These are phyloP conservation scores for Trametes maxima DNA, from an alignment of 768 basidiomycete species.

Conservation along the genomic window DNA sequence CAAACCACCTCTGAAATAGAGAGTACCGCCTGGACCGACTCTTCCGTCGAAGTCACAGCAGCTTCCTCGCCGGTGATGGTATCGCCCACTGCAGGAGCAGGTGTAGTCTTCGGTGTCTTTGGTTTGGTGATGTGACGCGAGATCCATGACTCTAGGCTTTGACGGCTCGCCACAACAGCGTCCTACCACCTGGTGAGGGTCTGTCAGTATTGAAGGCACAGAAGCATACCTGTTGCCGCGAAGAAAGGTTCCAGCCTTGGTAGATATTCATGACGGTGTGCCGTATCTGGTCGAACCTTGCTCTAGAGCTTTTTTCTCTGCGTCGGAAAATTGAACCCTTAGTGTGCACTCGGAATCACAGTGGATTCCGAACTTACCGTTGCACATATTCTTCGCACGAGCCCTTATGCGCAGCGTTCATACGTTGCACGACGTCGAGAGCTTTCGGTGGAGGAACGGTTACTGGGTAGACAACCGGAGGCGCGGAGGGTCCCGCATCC, in stretches of 20 bases:
- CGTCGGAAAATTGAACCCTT: too few relatives aligned
- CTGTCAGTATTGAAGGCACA: background rate
- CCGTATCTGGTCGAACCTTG: slow-evolving; percentile 52
- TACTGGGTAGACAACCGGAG: background rate
- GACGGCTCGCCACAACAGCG: slow-evolving; percentile 59
- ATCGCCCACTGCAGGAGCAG: background rate
- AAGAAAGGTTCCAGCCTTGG: slow-evolving; percentile 57
- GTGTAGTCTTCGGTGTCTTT: slow-evolving; percentile 23
- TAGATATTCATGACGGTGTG: slow-evolving; percentile 62
- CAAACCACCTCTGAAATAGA: slow-evolving; percentile 58
- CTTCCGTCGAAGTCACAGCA: background rate
- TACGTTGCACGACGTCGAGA: slow-evolving; percentile 48
- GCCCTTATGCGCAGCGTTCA: slow-evolving; percentile 59
- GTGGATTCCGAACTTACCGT: slow-evolving; percentile 11
- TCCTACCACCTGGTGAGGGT: slow-evolving; percentile 42
- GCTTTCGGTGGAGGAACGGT: slow-evolving; percentile 49
- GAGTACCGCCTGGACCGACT: background rate
- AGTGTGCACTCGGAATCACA: background rate
- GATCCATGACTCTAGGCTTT: slow-evolving; percentile 65
- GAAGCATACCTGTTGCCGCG: slow-evolving; percentile 48
- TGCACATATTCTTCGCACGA: slow-evolving; percentile 33
- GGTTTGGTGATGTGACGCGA: slow-evolving; percentile 42
- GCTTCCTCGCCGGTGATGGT: background rate
- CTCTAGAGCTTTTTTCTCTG: slow-evolving; percentile 48
- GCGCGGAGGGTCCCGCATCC: background rate